Evolutionary conservation across 2,329 filamentous ascomycete species (phyloP).

Genomic region (Penicillium sp.): DNA sequence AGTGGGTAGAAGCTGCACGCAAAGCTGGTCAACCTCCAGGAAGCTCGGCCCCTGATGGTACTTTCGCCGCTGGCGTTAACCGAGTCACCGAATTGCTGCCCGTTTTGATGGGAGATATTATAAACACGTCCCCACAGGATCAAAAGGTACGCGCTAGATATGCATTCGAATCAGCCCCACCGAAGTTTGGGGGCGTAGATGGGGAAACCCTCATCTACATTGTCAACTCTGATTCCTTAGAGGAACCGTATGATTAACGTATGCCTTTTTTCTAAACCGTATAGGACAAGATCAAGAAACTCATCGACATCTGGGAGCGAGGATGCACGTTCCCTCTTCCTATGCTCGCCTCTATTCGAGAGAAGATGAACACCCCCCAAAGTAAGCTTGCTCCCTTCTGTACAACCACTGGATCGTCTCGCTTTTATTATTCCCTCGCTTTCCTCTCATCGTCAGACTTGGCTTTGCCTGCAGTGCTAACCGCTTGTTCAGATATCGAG

Average conservation of each 20-base stretch:
- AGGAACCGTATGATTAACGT: constrained; percentile 52
- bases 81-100: constrained; percentile 95
- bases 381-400: constrained; percentile 58
- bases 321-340: constrained; percentile 82
- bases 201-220: background rate
- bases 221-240: constrained; percentile 10
- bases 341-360: constrained; percentile 80
- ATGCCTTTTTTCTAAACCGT: constrained; percentile 50
- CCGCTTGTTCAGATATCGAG: constrained; percentile 51
- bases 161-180: constrained; percentile 31
- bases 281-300: constrained; percentile 93
- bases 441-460: background rate
- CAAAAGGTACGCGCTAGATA: constrained; percentile 83
- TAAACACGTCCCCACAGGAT: constrained; percentile 81
- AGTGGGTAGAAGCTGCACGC: constrained; percentile 96
- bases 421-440: background rate
- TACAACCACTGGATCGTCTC: background rate
- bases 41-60: constrained; percentile 81
- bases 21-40: constrained; percentile 78
- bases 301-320: constrained; percentile 97
- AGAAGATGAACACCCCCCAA: constrained; percentile 68
- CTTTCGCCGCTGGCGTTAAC: constrained; percentile 91
- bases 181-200: constrained; percentile 10
- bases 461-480: constrained; percentile 24
- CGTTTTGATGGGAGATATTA: constrained; percentile 91